phyloP scores from a whole-genome alignment of 768 basidiomycete genomes.

The Kwoniella europaea region DNA sequence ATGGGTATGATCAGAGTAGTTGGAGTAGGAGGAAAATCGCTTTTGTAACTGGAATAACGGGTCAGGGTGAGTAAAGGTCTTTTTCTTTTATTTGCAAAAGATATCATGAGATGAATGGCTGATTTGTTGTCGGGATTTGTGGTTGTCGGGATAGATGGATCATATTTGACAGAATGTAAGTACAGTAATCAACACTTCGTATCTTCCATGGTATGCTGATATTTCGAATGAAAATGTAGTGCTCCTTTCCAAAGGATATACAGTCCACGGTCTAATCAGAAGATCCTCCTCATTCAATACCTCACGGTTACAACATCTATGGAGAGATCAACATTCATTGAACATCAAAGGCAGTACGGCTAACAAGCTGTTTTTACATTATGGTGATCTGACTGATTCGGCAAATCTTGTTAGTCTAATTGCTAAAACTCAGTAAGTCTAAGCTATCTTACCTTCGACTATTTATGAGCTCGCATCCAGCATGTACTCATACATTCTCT shows the following conservation, averaged over 20 bases:
- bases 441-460: too few species aligned
- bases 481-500: too few species aligned
- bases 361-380: slow-evolving; percentile 64
- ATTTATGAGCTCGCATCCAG: too few species aligned
- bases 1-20: slow-evolving; percentile 15
- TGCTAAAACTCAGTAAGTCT: slow-evolving; percentile 72
- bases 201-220: slow-evolving; percentile 5
- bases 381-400: slow-evolving; percentile 92
- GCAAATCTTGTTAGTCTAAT: slow-evolving; percentile 97
- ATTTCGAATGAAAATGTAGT: slow-evolving; percentile 50
- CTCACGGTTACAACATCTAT: slow-evolving; percentile 88
- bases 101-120: not conserved
- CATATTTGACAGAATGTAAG: slow-evolving; percentile 26
- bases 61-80: slow-evolving; percentile 25
- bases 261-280: slow-evolving; percentile 94
- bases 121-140: not conserved
- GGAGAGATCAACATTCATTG: slow-evolving; percentile 83
- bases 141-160: slow-evolving; percentile 3
- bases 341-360: slow-evolving; percentile 44
- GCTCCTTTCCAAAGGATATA: slow-evolving; percentile 82
- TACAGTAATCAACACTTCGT: not conserved
- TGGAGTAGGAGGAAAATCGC: slow-evolving; percentile 28
- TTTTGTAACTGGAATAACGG: slow-evolving; percentile 30
- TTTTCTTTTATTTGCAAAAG: not conserved
- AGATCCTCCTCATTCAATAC: slow-evolving; percentile 99